Evolutionary conservation across 805 yeast genomes (phyloP).

Genomic region (Ogataea trehaloabstinens): DNA sequence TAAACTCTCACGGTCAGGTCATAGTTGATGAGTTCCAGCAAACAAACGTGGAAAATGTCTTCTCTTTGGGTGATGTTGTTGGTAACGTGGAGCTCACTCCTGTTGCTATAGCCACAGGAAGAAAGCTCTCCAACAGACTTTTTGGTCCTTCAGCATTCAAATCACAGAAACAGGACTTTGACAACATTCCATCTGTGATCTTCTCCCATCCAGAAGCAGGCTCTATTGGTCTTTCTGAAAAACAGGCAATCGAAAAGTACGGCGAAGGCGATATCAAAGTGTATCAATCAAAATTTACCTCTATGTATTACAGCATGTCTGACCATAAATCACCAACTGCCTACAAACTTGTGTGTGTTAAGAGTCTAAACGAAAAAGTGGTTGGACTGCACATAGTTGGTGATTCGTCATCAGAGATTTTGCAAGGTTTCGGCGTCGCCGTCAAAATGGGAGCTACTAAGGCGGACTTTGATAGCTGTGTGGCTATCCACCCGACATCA

Average conservation of each 20-base stretch:
- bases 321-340: conserved; percentile 80
- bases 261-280: conserved; percentile 80
- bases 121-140: conserved; percentile 86
- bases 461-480: conserved; percentile 90
- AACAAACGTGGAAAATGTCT: conserved; percentile 67
- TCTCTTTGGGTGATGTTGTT: conserved; percentile 90
- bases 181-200: conserved; percentile 90
- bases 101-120: conserved; percentile 97
- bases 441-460: conserved; percentile 99
- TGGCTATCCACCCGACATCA: conserved; percentile 97
- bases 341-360: conserved; percentile 70
- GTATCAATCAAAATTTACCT: conserved; percentile 78
- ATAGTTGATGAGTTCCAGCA: conserved; percentile 86
- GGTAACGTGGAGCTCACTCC: conserved; percentile 95
- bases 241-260: conserved; percentile 70
- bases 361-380: conserved; percentile 84
- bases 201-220: conserved; percentile 99
- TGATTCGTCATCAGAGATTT: conserved; percentile 83
- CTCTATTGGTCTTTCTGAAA: conserved; percentile 81
- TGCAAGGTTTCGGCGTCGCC: conserved; percentile 99
- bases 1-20: conserved; percentile 60
- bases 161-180: conserved; percentile 78
- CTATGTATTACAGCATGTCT: conserved; percentile 92
- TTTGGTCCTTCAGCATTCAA: conserved; percentile 76
- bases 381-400: conserved; percentile 95